phyloP scores from a whole-genome alignment of 352 stramenopile genomes.

The Elongisporangium prolatum region DNA sequence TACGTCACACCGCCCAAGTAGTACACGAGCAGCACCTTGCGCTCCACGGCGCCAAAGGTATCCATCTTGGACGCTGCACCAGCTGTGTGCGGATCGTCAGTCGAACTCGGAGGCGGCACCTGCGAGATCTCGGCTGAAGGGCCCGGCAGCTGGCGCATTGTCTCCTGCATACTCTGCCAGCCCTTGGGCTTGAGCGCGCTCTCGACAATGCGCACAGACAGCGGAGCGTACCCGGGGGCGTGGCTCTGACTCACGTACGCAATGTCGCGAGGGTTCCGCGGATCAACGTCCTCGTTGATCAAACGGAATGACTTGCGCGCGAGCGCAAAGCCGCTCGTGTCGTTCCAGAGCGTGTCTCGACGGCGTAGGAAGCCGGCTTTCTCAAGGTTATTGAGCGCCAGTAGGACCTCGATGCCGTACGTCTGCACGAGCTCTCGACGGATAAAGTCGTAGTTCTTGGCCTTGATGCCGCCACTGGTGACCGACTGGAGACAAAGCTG shows the following conservation, averaged over 20 bases:
- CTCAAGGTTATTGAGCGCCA: slow-evolving; percentile 93
- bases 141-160: slow-evolving; percentile 78
- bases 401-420: slow-evolving; percentile 96
- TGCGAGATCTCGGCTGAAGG: slow-evolving; percentile 77
- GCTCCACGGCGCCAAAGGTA: slow-evolving; percentile 64
- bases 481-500: slow-evolving; percentile 94
- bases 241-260: slow-evolving; percentile 87
- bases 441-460: slow-evolving; percentile 93
- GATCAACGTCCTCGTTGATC: slow-evolving; percentile 95
- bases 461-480: slow-evolving; percentile 90
- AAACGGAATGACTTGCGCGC: slow-evolving; percentile 90
- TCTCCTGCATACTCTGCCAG: slow-evolving; percentile 77
- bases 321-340: slow-evolving; percentile 77
- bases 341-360: slow-evolving; percentile 84
- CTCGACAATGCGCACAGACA: slow-evolving; percentile 93
- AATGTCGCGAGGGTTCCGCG: slow-evolving; percentile 92
- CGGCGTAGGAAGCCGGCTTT: slow-evolving; percentile 88
- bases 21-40: slow-evolving; percentile 95
- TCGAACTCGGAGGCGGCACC: slow-evolving; percentile 25
- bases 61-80: slow-evolving; percentile 47
- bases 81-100: slow-evolving; percentile 31
- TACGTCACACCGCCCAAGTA: slow-evolving; percentile 96
- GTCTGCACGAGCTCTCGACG: slow-evolving; percentile 94
- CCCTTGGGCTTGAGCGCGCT: slow-evolving; percentile 71
- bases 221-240: slow-evolving; percentile 90